phyloP scores from a whole-genome alignment of 2,329 filamentous ascomycete species.

The Diaporthe ampelina region DNA sequence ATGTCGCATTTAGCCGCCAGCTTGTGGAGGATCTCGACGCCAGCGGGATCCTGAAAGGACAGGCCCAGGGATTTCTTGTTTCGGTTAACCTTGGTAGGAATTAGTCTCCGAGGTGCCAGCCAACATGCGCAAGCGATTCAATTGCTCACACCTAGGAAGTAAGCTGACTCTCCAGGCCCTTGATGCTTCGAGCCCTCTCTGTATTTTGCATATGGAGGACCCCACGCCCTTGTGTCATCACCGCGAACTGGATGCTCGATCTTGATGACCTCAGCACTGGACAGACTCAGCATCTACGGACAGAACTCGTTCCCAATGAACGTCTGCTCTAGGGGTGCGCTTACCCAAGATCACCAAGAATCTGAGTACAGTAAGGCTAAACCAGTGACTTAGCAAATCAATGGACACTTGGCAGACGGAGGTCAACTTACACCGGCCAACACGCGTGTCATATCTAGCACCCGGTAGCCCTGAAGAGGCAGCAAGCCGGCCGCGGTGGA shows the following conservation, averaged over 20 bases:
- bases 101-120: constrained; percentile 21
- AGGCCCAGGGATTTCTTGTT: constrained; percentile 96
- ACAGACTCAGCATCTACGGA: constrained; percentile 46
- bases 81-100: constrained; percentile 79
- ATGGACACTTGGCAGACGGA: background rate
- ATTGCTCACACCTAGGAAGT: constrained; percentile 83
- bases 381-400: background rate
- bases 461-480: constrained; percentile 87
- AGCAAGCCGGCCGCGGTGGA: constrained; percentile 50
- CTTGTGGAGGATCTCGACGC: constrained; percentile 88
- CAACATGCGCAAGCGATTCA: background rate
- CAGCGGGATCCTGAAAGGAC: constrained; percentile 88
- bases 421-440: constrained; percentile 83
- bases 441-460: constrained; percentile 97
- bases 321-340: constrained; percentile 46
- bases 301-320: constrained; percentile 24
- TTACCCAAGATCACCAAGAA: constrained; percentile 95
- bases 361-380: constrained; percentile 97
- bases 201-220: constrained; percentile 91
- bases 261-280: constrained; percentile 95
- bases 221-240: constrained; percentile 97
- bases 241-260: constrained; percentile 92
- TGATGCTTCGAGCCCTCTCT: constrained; percentile 68
- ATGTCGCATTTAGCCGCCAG: constrained; percentile 90
- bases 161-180: constrained; percentile 92